Base-by-base conservation (phyloP, 768 basidiomycete genomes). In the Mrakia hoshinonis region DNA sequence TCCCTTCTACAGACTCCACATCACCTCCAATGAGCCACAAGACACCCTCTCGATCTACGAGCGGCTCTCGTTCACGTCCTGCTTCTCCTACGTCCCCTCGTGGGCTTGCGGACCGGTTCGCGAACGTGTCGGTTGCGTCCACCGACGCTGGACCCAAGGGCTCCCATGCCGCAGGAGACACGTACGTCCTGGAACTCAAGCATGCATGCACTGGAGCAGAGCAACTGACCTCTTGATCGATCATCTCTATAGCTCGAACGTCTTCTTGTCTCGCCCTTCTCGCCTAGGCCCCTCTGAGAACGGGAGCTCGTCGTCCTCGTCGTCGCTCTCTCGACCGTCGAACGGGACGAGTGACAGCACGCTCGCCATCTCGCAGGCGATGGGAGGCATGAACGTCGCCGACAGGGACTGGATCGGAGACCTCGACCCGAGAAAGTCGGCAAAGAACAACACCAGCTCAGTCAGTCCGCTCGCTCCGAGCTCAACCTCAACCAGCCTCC, bases 31-130 rank as follows among this genome's bases (percentile, higher is more conserved):
- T 61, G 58, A 61, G 58, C 58, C 58, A 61, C 58, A 36, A 38
- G 18, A 61, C 58, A 22, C 58, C 58, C 34, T 36, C 31, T 18
- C 31, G 58, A 18, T 38, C 58, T 22, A 20, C 55, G 3, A 34
- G 55, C 1, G 58, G 58, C 4, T 61, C 58, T 4, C 34, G 36
- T 13, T 61, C 58, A 15, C 58, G 58, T 4, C 58, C 58, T 38
- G 31, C 34, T 22, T 61, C 58, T 34, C 69, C 69, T 20, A 60
- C 61, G 18, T 64, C 69, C 15, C 69, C 69, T 4, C 52, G 49
- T 51, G 68, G 61, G 2, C 65, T 72, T 7, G 70, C 66, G 22
- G 70, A 72, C 29, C 65, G 65, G 29, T 72, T 72, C 48, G 70
- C 70, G 31, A 72, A 72, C 55, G 70, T 72, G 12, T 72, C 70